These are phyloP conservation scores for Colletotrichum tabaci DNA, from an alignment of 2,329 filamentous ascomycete genomes.

Conservation along the genomic window DNA sequence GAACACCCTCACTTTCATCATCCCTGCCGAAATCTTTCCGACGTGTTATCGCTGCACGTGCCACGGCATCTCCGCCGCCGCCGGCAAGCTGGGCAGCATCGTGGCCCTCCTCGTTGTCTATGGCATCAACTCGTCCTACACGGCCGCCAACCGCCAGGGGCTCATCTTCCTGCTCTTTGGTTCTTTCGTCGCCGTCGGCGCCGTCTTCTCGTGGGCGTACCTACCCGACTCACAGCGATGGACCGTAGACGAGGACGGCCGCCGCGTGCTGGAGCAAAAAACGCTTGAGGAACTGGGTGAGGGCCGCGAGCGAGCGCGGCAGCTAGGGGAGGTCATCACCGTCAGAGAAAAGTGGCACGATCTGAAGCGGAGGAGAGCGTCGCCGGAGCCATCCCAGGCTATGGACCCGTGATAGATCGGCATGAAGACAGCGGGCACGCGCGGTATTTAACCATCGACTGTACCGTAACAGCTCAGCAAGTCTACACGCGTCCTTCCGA, in stretches of 20 bases:
- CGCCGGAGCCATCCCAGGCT: conserved; percentile 20
- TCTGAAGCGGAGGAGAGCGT: conserved; percentile 52
- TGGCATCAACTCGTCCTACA: conserved; percentile 63
- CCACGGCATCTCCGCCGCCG: conserved; percentile 73
- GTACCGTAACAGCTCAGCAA: neutral
- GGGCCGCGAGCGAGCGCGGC: conserved; percentile 60
- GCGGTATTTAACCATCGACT: neutral
- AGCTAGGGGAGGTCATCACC: conserved; percentile 61
- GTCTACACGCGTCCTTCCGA: neutral
- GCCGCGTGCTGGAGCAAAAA: conserved; percentile 59
- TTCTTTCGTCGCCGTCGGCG: conserved; percentile 63
- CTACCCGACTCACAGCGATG: conserved; percentile 64
- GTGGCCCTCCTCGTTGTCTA: conserved; percentile 66
- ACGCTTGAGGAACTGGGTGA: conserved; percentile 67
- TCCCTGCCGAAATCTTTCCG: conserved; percentile 76
- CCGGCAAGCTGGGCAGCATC: conserved; percentile 72
- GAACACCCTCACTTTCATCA: conserved; percentile 75
- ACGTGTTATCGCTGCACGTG: conserved; percentile 75
- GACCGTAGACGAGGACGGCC: conserved; percentile 52
- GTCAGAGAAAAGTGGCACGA: conserved; percentile 60
- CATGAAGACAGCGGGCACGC: neutral
- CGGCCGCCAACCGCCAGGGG: conserved; percentile 59
- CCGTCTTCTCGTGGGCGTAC: conserved; percentile 67
- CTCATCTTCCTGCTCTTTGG: conserved; percentile 67
- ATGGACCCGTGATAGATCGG: conserved; percentile 12